Percentiles rank a stretch among this genome's conserved stretches.
Conservation (phyloP, 2,329 filamentous ascomycete genomes). For the Cladosporium sp. region DNA sequence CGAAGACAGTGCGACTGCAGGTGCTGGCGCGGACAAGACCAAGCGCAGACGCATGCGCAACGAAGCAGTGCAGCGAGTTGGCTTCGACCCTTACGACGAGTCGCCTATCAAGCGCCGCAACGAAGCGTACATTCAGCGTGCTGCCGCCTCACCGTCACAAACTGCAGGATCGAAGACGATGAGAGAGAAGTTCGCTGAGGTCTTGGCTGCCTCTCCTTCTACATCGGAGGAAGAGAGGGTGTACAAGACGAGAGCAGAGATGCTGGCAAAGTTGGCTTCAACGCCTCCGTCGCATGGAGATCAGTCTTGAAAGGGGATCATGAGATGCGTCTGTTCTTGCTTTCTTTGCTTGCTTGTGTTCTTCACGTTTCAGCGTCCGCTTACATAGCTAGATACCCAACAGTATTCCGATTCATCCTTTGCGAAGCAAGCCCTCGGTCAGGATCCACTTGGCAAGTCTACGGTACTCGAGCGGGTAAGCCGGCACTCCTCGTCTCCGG, state of each 20-base stretch:
- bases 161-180: neutral
- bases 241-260: neutral
- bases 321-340: neutral
- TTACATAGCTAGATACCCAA: conserved; percentile 1
- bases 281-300: neutral
- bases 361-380: neutral
- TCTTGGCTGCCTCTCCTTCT: neutral
- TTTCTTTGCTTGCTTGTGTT: neutral
- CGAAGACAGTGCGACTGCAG: conserved; percentile 62
- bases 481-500: no score
- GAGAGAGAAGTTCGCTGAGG: neutral
- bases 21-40: conserved; percentile 59
- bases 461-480: no score
- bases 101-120: conserved; percentile 62
- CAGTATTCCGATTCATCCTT: neutral
- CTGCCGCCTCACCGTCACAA: neutral
- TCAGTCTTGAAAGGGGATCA: neutral
- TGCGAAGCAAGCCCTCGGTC: no score
- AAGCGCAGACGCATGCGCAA: conserved; percentile 56
- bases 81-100: conserved; percentile 70
- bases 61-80: conserved; percentile 59
- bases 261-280: neutral
- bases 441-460: no score
- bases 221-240: no score
- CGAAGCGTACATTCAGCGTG: conserved; percentile 52